Evolutionary conservation across 768 basidiomycete species (phyloP), one percentile per base, ranked within the genome.

Genomic region (Leucosporidium scottii): DNA sequence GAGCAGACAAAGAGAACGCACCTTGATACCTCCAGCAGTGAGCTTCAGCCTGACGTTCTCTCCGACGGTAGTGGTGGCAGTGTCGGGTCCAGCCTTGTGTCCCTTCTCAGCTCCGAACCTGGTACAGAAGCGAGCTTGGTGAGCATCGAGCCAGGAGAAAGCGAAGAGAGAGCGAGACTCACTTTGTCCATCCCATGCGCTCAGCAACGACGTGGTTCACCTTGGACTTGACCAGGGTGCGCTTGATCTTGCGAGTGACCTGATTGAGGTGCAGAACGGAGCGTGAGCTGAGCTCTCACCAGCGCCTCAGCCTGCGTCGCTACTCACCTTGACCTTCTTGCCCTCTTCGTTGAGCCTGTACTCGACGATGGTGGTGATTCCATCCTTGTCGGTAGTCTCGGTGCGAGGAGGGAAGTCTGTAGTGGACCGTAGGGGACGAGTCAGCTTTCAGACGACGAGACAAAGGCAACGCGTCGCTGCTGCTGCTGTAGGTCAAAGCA

Each of bases 131-230:
- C n/a, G 12, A 2, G 15, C 39, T 10, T 12, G 39, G 61, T 44
- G 72, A 20, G 27, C 1, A 18, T 9, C 13, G n/a, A n/a, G n/a
- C 36, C 51, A 15, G 47, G 36, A 48, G 5, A 28, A 13, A 7
- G 64, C 76, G 78, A 78, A 48, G 48, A 44, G 39, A 34, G 34
- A 34, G 34, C 20, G 20, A n/a, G 47, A 48, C 65, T 55, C 28
- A 61, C 71, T 72, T 98, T 27, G 85, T 76, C 92, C 92, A 96
- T 72, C 86, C 86, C 79, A 93, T 89, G 59, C 94, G 85, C 77
- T 94, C 92, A 0, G 96, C 96, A 17, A 97, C 92, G 28, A 84
- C 83, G 77, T 94, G 93, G 68, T 93, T 90, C n/a, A 98, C 96
- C 48, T 91, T 83, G 13, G 89, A 87, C 77, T 91, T 93, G 76